A percentile compares a stretch with the other conserved stretches of the same genome.
Conservation (phyloP, 768 basidiomycete species). For the Suillus subalutaceus region DNA sequence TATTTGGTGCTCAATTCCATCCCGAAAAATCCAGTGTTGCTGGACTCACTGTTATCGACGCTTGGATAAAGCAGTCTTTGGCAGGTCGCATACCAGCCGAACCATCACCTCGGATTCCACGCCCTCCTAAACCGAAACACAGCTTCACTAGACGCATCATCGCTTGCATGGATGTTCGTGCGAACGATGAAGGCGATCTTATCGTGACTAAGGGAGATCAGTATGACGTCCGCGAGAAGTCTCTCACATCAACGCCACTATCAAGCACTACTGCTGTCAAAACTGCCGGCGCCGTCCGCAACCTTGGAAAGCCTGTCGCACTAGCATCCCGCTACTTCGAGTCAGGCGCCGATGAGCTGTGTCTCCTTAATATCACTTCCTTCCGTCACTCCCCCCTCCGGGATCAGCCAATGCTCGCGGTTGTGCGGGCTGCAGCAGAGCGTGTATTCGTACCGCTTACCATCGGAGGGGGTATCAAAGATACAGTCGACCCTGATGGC, state of each 20-base stretch:
- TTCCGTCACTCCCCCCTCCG: constrained; percentile 95
- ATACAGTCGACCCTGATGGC: constrained; percentile 93
- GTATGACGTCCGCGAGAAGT: constrained; percentile 94
- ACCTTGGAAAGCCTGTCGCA: constrained; percentile 96
- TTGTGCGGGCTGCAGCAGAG: constrained; percentile 88
- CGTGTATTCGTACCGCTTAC: constrained; percentile 96
- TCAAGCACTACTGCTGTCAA: constrained; percentile 35
- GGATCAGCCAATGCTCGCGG: constrained; percentile 98
- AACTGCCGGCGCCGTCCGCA: constrained; percentile 81
- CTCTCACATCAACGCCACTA: constrained; percentile 20
- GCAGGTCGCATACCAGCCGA: constrained; percentile 39
- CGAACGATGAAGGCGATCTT: constrained; percentile 94
- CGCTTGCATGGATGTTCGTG: constrained; percentile 96
- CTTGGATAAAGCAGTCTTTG: constrained; percentile 73
- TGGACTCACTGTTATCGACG: constrained; percentile 76
- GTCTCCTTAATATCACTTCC: constrained; percentile 98
- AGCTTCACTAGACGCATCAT: constrained; percentile 92
- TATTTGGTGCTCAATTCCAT: constrained; percentile 96
- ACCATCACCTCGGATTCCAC: constrained; percentile 37
- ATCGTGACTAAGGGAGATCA: constrained; percentile 99
- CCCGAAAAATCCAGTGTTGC: constrained; percentile 95
- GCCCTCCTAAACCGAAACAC: constrained; percentile 50
- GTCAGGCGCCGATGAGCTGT: constrained; percentile 93
- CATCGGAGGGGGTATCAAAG: constrained; percentile 98
- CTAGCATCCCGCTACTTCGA: constrained; percentile 85